Percentiles rank a stretch among this genome's conserved stretches.
Conservation (phyloP, 257 asterid species). For the Fraxinus quadrangulata region DNA sequence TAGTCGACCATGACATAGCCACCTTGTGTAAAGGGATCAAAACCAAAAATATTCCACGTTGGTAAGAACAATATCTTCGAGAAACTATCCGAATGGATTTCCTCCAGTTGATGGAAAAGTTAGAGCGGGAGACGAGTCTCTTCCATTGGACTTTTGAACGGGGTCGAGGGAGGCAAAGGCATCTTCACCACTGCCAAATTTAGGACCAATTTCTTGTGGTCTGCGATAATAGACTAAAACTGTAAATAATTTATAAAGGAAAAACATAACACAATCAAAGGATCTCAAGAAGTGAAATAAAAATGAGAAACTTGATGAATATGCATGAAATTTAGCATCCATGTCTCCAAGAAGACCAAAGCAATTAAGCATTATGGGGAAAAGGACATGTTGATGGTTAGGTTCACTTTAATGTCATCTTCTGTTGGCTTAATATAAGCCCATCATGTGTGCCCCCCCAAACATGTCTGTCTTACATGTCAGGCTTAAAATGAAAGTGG, state of each 20-base stretch:
- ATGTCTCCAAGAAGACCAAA: background rate
- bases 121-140: slow-evolving; percentile 28
- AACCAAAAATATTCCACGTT: background rate
- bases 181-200: slow-evolving; percentile 39
- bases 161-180: slow-evolving; percentile 64
- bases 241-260: background rate
- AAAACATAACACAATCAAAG: background rate
- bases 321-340: background rate
- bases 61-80: background rate
- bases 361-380: background rate
- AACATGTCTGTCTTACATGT: background rate
- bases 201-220: slow-evolving; percentile 43
- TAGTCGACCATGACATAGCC: background rate
- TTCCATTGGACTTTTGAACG: slow-evolving; percentile 41
- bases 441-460: background rate
- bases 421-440: background rate
- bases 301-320: background rate
- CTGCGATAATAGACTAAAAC: slow-evolving; percentile 36
- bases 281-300: background rate
- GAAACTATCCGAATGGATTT: slow-evolving; percentile 71
- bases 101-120: slow-evolving; percentile 48
- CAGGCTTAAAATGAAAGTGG: background rate
- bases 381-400: background rate
- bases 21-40: background rate
- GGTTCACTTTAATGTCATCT: background rate